phyloP scores from a whole-genome alignment of 129 eudicot genomes.

The Lactuca saligna region DNA sequence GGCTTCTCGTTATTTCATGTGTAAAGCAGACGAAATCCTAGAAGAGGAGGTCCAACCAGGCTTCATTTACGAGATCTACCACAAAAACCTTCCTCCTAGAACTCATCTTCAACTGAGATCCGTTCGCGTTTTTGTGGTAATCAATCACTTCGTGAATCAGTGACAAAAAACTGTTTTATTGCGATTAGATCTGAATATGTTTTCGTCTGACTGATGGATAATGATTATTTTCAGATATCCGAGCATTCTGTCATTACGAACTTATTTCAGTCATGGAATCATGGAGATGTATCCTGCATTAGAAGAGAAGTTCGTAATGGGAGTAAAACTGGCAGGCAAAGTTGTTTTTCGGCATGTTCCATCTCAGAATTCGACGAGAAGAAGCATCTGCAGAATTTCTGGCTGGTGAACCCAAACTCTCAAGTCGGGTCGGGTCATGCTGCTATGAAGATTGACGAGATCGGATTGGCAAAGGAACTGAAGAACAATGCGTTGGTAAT shows the following conservation, averaged over 20 bases:
- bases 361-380: constrained; percentile 54
- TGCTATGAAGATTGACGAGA: constrained; percentile 29
- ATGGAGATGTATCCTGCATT: constrained; percentile 68
- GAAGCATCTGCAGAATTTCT: constrained; percentile 54
- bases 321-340: constrained; percentile 54
- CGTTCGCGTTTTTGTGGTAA: constrained; percentile 77
- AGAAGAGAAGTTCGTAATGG: constrained; percentile 90
- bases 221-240: constrained; percentile 55
- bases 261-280: too few relatives aligned
- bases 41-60: constrained; percentile 49
- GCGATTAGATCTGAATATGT: not conserved
- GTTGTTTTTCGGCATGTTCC: constrained; percentile 64
- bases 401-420: constrained; percentile 41
- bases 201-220: not conserved
- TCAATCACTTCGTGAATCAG: not conserved
- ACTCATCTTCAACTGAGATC: constrained; percentile 67
- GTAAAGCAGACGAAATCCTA: constrained; percentile 28
- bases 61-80: constrained; percentile 72
- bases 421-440: not conserved
- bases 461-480: constrained; percentile 44
- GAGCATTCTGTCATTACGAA: constrained; percentile 58
- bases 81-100: constrained; percentile 53
- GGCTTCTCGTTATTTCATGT: constrained; percentile 21
- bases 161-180: not conserved
- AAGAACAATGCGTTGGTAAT: constrained; percentile 50